Evolutionary conservation across 106 monocot genomes (phyloP), one percentile per base, ranked within the genome.

Genomic region (Allium sativum): DNA sequence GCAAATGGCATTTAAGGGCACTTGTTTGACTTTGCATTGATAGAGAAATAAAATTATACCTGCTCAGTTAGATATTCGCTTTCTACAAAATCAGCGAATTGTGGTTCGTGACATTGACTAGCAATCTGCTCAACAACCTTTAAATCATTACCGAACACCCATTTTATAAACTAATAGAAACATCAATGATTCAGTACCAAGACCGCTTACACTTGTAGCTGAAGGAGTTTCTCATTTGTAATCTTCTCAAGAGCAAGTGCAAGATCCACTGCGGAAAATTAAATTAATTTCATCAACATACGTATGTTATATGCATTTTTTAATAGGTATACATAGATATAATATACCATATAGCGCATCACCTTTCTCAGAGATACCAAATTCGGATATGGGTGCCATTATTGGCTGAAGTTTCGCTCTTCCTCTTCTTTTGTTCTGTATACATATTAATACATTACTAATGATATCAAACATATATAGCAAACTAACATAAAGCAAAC

Each of bases 341-440:
- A n/a, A n/a, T 78, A 53, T 40, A 89, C 93, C 93, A 63, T 89
- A 72, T 43, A 89, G 51, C n/a, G 93, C 89, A 65, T 94, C 89
- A 31, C 89, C 93, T 62, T 89, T 94, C 59, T 94, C 89, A 18
- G 72, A 65, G 12, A 85, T 68, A 79, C 89, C 83, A 65, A 86
- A 89, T 74, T 94, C 93, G 40, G 65, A 74, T 12, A 76, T 20
- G 1, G 88, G 89, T 58, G 52, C 65, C 43, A 86, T 3, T 45
- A 94, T 89, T 0, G 83, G 72, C 12, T 79, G 88, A 18, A 94
- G 85, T 65, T 76, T 82, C 44, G 86, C 93, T 69, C 73, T 75
- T 3, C 89, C 89, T 44, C 88, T 88, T 47, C 87, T 81, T 47
- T 74, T 79, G 78, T 92, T 92, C 92, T 79, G 47, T 8, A 12